Evolutionary conservation across 768 basidiomycete genomes (phyloP), one percentile per base, ranked within the genome.

Genomic region (Termitomyces sp.): DNA sequence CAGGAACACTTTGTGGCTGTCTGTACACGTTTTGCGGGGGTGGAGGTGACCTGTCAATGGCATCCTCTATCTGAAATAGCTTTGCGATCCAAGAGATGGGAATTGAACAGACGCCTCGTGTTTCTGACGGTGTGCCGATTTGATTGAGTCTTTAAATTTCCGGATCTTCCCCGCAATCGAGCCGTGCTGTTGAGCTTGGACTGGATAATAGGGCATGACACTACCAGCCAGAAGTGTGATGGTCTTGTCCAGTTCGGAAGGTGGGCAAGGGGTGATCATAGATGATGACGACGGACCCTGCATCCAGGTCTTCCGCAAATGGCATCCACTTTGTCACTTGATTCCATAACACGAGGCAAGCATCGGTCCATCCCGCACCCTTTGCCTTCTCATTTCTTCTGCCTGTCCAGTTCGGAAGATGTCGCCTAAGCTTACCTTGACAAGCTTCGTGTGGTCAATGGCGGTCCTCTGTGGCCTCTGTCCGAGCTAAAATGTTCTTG

Each of bases 91-190:
- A 62, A 55, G 55, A 65, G 67, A 65, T 68, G 70, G 68, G 70
- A 69, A 70, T 58, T 67, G 68, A 69, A 67, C 64, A 62, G 66
- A 65, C 58, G 73, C 73, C 74, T 74, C 74, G 74, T 74, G 74
- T 69, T 67, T 61, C 63, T n/a, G n/a, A n/a, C n/a, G n/a, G n/a
- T n/a, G n/a, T n/a, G n/a, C n/a, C n/a, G n/a, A n/a, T 66, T n/a
- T n/a, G n/a, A n/a, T n/a, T n/a, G n/a, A n/a, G n/a, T n/a, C n/a
- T n/a, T n/a, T n/a, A n/a, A n/a, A 58, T 56, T 62, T 68, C 63
- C 62, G 67, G 66, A 62, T 57, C 66, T 69, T 67, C n/a, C n/a
- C n/a, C n/a, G n/a, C n/a, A n/a, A n/a, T n/a, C n/a, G n/a, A n/a
- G n/a, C n/a, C n/a, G n/a, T n/a, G n/a, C n/a, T n/a, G n/a, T n/a